Evolutionary conservation across 257 asterid species (phyloP).

Genomic region (Jaltomata sinuosa): DNA sequence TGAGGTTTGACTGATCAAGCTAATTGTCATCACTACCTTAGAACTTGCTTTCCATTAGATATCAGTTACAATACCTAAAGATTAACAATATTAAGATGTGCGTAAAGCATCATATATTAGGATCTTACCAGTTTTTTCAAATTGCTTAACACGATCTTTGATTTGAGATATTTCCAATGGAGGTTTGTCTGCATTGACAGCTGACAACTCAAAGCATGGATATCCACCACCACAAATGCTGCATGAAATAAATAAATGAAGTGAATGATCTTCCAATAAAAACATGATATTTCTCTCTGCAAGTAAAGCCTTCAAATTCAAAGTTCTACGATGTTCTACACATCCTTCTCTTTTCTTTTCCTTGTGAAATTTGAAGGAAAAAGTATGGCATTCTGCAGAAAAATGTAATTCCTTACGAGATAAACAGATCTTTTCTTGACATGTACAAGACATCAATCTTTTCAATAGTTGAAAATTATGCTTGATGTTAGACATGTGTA

Average conservation of each 20-base stretch:
- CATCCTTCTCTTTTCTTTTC: background rate
- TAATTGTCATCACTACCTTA: background rate
- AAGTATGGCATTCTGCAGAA: background rate
- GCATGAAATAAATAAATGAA: slow-evolving; percentile 23
- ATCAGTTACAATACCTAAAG: background rate
- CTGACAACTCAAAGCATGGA: slow-evolving; percentile 94
- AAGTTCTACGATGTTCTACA: background rate
- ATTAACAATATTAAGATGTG: background rate
- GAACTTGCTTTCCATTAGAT: background rate
- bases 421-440: background rate
- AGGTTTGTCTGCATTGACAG: slow-evolving; percentile 94
- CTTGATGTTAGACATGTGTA: slow-evolving; percentile 9
- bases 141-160: slow-evolving; percentile 72
- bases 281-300: background rate
- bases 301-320: background rate
- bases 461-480: background rate
- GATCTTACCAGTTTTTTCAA: slow-evolving; percentile 75
- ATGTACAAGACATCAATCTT: background rate
- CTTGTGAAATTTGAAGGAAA: background rate
- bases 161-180: slow-evolving; percentile 65
- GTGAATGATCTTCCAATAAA: background rate
- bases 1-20: background rate
- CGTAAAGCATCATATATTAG: background rate
- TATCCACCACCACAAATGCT: slow-evolving; percentile 87
- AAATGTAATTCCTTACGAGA: background rate